phyloP scores from a whole-genome alignment of 306 rosid species.

The Ormosia semicastrata region DNA sequence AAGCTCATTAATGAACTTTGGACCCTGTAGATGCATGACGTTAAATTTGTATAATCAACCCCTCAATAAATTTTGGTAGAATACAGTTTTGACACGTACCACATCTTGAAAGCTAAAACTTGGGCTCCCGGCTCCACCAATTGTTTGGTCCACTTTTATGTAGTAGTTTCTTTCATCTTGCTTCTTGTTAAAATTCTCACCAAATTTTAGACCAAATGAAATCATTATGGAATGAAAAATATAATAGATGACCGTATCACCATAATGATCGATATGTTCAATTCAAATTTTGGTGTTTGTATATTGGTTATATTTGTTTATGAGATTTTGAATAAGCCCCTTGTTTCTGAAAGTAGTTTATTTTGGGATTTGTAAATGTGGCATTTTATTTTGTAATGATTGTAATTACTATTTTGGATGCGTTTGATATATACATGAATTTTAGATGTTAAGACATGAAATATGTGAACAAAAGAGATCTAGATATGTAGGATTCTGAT shows the following conservation, averaged over 20 bases:
- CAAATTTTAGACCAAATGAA: constrained; percentile 23
- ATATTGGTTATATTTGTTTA: neutral
- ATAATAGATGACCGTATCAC: neutral
- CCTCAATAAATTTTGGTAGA: constrained; percentile 36
- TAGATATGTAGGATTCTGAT: neutral
- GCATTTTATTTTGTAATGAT: neutral
- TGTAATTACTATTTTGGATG: neutral
- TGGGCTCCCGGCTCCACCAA: constrained; percentile 24
- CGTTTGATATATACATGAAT: neutral
- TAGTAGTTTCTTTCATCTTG: constrained; percentile 7
- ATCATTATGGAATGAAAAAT: neutral
- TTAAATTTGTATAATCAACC: constrained; percentile 32
- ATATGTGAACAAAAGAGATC: neutral
- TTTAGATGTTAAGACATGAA: neutral
- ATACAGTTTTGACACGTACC: constrained; percentile 44
- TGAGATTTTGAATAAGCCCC: neutral
- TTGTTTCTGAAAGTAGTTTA: neutral
- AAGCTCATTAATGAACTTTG: constrained; percentile 46
- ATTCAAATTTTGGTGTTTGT: neutral
- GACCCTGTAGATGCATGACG: constrained; percentile 41
- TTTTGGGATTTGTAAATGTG: neutral
- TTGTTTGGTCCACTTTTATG: constrained; percentile 20
- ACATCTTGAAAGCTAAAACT: neutral
- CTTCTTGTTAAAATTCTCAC: neutral
- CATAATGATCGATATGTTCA: neutral